These are phyloP conservation scores for Verticillium longisporum DNA, from an alignment of 2,329 filamentous ascomycete genomes.

Conservation along the genomic window DNA sequence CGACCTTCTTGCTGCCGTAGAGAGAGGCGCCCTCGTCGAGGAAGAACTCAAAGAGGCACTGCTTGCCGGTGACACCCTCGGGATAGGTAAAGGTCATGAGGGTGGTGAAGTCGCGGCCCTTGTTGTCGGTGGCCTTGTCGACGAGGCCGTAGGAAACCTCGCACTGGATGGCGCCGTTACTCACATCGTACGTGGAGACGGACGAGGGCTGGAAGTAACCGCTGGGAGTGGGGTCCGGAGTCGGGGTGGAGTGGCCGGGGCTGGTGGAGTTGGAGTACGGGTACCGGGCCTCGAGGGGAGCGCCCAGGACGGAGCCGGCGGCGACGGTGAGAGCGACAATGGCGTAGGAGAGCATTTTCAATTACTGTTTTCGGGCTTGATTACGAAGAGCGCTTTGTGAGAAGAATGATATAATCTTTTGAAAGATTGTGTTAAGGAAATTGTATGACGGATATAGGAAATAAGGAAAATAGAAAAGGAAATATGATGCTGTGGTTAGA, in stretches of 20 bases:
- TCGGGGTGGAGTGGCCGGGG: background rate
- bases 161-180: slow-evolving; percentile 15
- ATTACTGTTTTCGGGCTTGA: background rate
- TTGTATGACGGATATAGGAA: background rate
- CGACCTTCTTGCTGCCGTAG: slow-evolving; percentile 17
- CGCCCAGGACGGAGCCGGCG: slow-evolving; percentile 12
- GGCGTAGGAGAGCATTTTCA: slow-evolving; percentile 16
- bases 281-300: slow-evolving; percentile 12
- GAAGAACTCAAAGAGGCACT: slow-evolving; percentile 19
- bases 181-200: slow-evolving; percentile 15
- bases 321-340: slow-evolving; percentile 13
- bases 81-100: slow-evolving; percentile 22
- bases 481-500: background rate
- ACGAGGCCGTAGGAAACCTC: slow-evolving; percentile 7
- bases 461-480: background rate
- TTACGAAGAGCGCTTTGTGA: background rate
- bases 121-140: slow-evolving; percentile 15
- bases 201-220: slow-evolving; percentile 15
- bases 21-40: slow-evolving; percentile 11
- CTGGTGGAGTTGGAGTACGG: background rate
- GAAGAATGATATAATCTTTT: background rate
- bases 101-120: slow-evolving; percentile 18
- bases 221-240: background rate
- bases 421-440: background rate
- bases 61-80: slow-evolving; percentile 10